These are phyloP conservation scores for Setomelanomma holmii DNA, from an alignment of 2,329 filamentous ascomycete genomes.

Conservation along the genomic window DNA sequence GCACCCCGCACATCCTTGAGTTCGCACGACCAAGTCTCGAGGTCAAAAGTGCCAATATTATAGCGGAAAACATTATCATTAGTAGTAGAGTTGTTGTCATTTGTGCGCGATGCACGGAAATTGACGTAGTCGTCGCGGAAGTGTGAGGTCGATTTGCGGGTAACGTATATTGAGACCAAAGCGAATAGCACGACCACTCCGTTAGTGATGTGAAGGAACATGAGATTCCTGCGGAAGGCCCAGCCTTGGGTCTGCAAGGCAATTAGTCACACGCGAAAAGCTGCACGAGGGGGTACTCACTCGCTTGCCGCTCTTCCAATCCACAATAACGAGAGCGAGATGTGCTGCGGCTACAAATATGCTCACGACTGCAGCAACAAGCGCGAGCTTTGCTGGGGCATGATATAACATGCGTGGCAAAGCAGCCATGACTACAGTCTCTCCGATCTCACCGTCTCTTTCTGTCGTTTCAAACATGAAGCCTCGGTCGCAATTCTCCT, in stretches of 20 bases:
- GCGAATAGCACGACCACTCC: constrained; percentile 38
- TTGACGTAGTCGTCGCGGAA: constrained; percentile 36
- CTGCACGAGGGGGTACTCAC: constrained; percentile 10
- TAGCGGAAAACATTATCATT: constrained; percentile 32
- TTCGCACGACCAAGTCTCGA: constrained; percentile 46
- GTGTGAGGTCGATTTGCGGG: constrained; percentile 38
- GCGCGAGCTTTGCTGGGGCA: constrained; percentile 36
- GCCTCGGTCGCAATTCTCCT: constrained; percentile 39
- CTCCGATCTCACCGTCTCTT: constrained; percentile 9
- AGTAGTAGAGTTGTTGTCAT: constrained; percentile 10
- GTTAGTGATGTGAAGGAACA: constrained; percentile 43
- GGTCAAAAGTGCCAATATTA: constrained; percentile 43
- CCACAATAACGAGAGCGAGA: constrained; percentile 27
- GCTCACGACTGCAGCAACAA: constrained; percentile 32
- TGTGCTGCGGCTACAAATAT: constrained; percentile 30
- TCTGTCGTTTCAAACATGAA: constrained; percentile 34
- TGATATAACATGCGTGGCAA: constrained; percentile 35
- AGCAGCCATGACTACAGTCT: constrained; percentile 34
- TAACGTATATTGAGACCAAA: constrained; percentile 39
- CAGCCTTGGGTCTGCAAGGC: constrained; percentile 35
- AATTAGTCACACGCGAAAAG: neutral
- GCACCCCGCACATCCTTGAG: constrained; percentile 30
- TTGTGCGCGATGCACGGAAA: constrained; percentile 24
- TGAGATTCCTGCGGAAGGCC: constrained; percentile 43
- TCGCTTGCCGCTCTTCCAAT: constrained; percentile 35